Percentiles rank a stretch among this genome's conserved stretches.
Evolutionary conservation across 108 stramenopile species (phyloP).

Genomic region (Skeletonema costatum): DNA sequence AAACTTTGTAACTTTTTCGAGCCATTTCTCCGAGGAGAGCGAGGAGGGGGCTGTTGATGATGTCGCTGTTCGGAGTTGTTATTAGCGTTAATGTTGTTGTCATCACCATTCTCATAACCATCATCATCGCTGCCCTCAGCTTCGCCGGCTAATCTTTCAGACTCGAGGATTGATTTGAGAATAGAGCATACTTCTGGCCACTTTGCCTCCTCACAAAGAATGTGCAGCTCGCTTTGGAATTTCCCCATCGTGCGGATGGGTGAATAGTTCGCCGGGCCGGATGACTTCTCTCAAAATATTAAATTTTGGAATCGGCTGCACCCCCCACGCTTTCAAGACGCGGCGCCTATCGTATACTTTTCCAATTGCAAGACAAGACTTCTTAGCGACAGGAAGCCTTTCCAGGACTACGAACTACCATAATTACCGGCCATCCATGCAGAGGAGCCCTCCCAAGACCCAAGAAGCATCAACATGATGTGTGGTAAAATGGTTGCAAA

Average conservation of each 20-base stretch:
- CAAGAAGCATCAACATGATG: no score
- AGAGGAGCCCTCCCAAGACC: no score
- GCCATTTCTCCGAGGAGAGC: background rate
- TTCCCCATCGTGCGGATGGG: slow-evolving; percentile 4
- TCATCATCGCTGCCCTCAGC: background rate
- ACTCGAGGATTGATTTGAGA: slow-evolving; percentile 13
- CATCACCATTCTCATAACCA: background rate
- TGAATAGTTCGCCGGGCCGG: no score
- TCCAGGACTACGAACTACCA: no score
- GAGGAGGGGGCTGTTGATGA: background rate
- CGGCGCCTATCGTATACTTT: no score
- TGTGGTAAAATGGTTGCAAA: no score
- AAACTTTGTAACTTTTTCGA: background rate
- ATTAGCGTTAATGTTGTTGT: background rate
- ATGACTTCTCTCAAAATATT: no score
- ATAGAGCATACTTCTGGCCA: slow-evolving; percentile 13
- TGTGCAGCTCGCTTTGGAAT: slow-evolving; percentile 25
- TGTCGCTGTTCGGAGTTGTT: background rate
- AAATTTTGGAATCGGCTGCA: no score
- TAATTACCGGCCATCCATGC: no score
- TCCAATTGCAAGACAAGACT: no score
- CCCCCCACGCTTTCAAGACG: no score
- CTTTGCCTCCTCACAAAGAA: slow-evolving; percentile 18
- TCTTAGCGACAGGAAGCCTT: no score
- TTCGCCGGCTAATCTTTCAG: background rate